A percentile compares a stretch with the other conserved stretches of the same genome.
phyloP scores from a whole-genome alignment of 2,329 filamentous ascomycete species.

The Botrytis tulipae region DNA sequence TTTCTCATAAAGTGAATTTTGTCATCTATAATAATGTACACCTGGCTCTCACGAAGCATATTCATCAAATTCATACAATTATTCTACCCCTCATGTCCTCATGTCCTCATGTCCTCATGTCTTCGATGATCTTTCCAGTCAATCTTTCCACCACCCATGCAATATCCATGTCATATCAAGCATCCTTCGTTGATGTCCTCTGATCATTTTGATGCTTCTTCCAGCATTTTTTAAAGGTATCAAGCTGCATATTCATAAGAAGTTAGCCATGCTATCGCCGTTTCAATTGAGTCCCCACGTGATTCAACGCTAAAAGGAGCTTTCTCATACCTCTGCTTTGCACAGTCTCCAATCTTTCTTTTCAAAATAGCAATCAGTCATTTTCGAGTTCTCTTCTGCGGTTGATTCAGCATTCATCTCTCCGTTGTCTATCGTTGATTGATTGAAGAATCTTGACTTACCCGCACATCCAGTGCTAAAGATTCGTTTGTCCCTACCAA shows the following conservation, averaged over 20 bases:
- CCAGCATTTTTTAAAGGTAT: constrained; percentile 86
- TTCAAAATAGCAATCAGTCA: constrained; percentile 95
- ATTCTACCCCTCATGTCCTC: neutral
- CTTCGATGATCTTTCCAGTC: neutral
- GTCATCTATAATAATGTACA: neutral
- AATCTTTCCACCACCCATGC: neutral
- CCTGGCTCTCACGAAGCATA: neutral
- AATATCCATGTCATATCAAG: constrained; percentile 36
- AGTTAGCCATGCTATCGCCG: constrained; percentile 22
- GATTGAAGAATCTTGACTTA: constrained; percentile 43
- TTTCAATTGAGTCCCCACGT: neutral
- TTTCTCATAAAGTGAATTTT: neutral
- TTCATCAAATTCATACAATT: neutral
- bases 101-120: neutral
- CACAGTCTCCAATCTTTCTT: constrained; percentile 95
- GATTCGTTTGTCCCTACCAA: constrained; percentile 87
- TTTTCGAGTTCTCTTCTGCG: constrained; percentile 78
- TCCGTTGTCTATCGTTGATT: neutral
- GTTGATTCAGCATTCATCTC: constrained; percentile 17
- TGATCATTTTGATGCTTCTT: constrained; percentile 83
- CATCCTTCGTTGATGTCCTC: constrained; percentile 75
- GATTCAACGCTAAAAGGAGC: constrained; percentile 28
- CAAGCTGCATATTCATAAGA: constrained; percentile 62
- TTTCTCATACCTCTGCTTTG: constrained; percentile 68
- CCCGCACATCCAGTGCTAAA: constrained; percentile 93